A percentile compares a stretch with the other conserved stretches of the same genome.
phyloP scores from a whole-genome alignment of 148 eudicot species.

The Camellia lanceoleosa region DNA sequence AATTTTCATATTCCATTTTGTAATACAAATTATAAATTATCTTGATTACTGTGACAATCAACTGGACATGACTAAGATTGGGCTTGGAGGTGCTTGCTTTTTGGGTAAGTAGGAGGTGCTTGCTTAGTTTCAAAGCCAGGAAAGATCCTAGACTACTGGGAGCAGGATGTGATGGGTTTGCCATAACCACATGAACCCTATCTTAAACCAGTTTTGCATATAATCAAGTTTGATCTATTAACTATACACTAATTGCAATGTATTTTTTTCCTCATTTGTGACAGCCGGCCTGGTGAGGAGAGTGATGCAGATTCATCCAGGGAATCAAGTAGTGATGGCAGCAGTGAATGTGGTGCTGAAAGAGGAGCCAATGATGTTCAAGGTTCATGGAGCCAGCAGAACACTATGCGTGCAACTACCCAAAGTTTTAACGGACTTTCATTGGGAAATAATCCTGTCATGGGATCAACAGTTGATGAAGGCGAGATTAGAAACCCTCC shows the following conservation, averaged over 20 bases:
- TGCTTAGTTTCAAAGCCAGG: background rate
- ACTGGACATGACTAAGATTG: background rate
- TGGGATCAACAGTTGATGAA: conserved; percentile 56
- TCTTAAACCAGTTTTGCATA: background rate
- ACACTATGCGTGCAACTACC: conserved; percentile 28
- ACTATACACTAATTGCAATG: background rate
- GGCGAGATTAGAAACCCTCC: conserved; percentile 59
- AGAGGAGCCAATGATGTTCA: conserved; percentile 30
- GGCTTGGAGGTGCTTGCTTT: background rate
- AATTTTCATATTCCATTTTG: background rate
- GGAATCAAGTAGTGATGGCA: conserved; percentile 72
- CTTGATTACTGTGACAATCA: too few species aligned
- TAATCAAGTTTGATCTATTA: background rate
- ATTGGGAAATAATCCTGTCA: conserved; percentile 32
- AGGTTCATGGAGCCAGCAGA: conserved; percentile 40
- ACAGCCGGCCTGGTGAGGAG: conserved; percentile 76
- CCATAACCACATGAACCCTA: background rate
- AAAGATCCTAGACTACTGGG: background rate
- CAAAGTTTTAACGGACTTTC: conserved; percentile 50
- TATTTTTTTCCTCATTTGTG: conserved; percentile 10
- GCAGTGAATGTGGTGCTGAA: conserved; percentile 54
- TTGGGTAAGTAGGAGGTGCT: too few species aligned
- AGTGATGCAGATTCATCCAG: conserved; percentile 81
- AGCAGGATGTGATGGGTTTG: background rate
- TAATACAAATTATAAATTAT: too few species aligned